A percentile compares a stretch with the other conserved stretches of the same genome.
Evolutionary conservation across 805 yeast genomes (phyloP).

Genomic region (Ogataea neopini): DNA sequence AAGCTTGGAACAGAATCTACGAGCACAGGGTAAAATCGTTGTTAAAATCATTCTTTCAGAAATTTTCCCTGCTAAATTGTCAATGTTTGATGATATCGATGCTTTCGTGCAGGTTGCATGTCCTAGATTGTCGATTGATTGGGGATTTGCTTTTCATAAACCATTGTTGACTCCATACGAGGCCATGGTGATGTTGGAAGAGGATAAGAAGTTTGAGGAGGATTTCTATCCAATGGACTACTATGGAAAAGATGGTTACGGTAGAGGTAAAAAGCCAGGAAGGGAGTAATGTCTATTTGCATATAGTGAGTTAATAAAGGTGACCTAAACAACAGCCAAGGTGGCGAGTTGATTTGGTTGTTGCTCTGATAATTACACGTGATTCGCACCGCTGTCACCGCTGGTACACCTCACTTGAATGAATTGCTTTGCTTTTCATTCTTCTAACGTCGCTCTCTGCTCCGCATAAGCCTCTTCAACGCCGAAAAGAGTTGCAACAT

Average conservation of each 20-base stretch:
- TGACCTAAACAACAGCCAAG: too few relatives aligned
- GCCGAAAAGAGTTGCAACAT: constrained; percentile 71
- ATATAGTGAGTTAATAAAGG: too few relatives aligned
- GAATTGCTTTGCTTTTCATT: too few relatives aligned
- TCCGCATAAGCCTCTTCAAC: constrained; percentile 45
- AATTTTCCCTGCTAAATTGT: constrained; percentile 87
- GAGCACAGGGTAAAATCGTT: constrained; percentile 58
- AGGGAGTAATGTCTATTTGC: constrained; percentile 5
- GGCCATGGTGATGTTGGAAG: constrained; percentile 82
- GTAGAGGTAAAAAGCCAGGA: constrained; percentile 74
- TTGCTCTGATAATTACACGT: too few relatives aligned
- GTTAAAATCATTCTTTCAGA: constrained; percentile 87
- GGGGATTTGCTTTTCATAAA: constrained; percentile 96
- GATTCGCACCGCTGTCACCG: too few relatives aligned
- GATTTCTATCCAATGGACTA: constrained; percentile 93
- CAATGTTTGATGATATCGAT: constrained; percentile 91
- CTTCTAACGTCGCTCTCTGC: constrained; percentile 13
- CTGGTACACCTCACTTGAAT: too few relatives aligned
- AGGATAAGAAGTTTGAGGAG: constrained; percentile 65
- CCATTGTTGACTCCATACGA: constrained; percentile 96
- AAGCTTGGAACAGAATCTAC: constrained; percentile 58
- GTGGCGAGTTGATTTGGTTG: too few relatives aligned
- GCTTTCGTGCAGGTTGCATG: constrained; percentile 98
- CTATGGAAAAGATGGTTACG: constrained; percentile 86
- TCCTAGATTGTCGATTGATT: constrained; percentile 92